Percentiles rank a stretch among this genome's conserved stretches.
These are phyloP conservation scores for Aspergillus candidus DNA, from an alignment of 2,329 filamentous ascomycete genomes.

Conservation along the genomic window DNA sequence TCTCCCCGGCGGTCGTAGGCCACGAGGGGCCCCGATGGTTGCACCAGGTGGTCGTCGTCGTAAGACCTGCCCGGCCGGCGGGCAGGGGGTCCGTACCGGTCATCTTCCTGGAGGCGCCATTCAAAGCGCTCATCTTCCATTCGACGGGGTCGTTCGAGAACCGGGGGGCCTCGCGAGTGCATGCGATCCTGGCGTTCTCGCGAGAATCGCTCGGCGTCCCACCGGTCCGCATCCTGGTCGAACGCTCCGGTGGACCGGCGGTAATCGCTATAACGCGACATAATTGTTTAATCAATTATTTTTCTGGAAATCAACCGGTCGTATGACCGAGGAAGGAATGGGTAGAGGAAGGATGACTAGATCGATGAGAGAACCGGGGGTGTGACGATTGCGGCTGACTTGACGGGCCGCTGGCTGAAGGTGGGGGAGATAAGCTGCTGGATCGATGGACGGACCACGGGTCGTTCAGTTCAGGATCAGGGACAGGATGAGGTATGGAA, in stretches of 20 bases:
- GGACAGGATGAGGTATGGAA: too few species aligned
- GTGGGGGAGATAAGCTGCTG: conserved; percentile 17
- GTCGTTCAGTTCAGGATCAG: too few species aligned
- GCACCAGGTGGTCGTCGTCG: conserved; percentile 37
- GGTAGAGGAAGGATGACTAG: conserved; percentile 5
- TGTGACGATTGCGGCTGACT: conserved; percentile 32
- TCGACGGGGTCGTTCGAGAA: conserved; percentile 29
- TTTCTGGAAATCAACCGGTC: not conserved
- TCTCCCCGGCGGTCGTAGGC: conserved; percentile 55
- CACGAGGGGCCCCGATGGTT: conserved; percentile 47
- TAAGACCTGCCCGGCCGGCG: conserved; percentile 34
- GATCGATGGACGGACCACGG: not conserved
- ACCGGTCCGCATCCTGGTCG: conserved; percentile 26
- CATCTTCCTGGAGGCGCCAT: conserved; percentile 36
- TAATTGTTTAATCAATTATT: conserved; percentile 6
- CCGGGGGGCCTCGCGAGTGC: conserved; percentile 31
- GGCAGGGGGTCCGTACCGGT: conserved; percentile 40
- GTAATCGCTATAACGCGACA: conserved; percentile 35
- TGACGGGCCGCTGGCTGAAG: conserved; percentile 21
- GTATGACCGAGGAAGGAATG: conserved; percentile 10
- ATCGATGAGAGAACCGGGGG: conserved; percentile 27
- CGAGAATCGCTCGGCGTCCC: conserved; percentile 38
- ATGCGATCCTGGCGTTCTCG: conserved; percentile 40
- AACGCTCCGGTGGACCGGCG: conserved; percentile 30
- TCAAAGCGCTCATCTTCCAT: conserved; percentile 38